Evolutionary conservation across 805 yeast species (phyloP).

Genomic region (Candida namnaoensis): DNA sequence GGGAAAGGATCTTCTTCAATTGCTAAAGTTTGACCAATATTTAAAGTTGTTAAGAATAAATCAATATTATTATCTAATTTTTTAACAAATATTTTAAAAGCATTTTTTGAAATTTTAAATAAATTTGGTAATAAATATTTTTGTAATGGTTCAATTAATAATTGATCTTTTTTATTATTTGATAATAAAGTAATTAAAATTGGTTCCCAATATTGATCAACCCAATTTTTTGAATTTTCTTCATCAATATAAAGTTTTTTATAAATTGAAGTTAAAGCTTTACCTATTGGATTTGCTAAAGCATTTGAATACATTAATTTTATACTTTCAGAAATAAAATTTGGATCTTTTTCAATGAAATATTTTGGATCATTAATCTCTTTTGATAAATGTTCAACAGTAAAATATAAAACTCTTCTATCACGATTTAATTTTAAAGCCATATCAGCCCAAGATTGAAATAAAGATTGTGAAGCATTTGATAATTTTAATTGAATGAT

Average conservation of each 20-base stretch:
- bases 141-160: conserved; percentile 34
- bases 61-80: conserved; percentile 21
- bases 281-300: conserved; percentile 61
- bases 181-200: conserved; percentile 7
- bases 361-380: conserved; percentile 29
- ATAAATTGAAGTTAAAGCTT: conserved; percentile 35
- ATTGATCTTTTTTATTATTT: neutral
- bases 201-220: conserved; percentile 13
- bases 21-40: conserved; percentile 54
- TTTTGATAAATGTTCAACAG: conserved; percentile 48
- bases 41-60: conserved; percentile 44
- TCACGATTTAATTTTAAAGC: conserved; percentile 36
- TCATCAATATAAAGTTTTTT: conserved; percentile 24
- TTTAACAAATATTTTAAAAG: conserved; percentile 30
- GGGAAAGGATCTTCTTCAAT: conserved; percentile 44
- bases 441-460: conserved; percentile 35
- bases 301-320: conserved; percentile 45
- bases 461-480: conserved; percentile 15
- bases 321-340: conserved; percentile 39
- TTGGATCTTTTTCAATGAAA: conserved; percentile 35
- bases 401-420: conserved; percentile 52
- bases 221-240: conserved; percentile 14
- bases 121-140: conserved; percentile 55
- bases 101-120: conserved; percentile 40
- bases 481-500: conserved; percentile 28